These are phyloP conservation scores for Penicillium egyptiacum DNA, from an alignment of 495 filamentous ascomycete genomes.

Conservation along the genomic window DNA sequence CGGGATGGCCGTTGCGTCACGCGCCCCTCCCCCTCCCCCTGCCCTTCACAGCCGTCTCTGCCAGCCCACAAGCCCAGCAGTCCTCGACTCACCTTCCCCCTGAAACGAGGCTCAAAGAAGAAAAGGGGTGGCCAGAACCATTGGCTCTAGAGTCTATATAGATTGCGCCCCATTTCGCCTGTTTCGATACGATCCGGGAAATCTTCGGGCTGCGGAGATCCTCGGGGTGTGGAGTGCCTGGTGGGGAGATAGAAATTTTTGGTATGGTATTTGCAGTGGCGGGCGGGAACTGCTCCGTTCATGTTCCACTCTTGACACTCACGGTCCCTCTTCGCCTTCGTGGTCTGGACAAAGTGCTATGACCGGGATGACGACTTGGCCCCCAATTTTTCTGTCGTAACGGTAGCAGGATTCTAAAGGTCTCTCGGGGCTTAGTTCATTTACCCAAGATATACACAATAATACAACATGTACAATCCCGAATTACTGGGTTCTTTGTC, in stretches of 20 bases:
- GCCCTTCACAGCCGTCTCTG: neutral
- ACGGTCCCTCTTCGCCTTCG: neutral
- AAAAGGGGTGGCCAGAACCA: neutral
- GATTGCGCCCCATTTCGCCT: neutral
- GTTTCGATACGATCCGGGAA: neutral
- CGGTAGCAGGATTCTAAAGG: too few relatives aligned
- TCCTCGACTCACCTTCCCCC: conserved; percentile 1
- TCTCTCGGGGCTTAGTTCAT: too few relatives aligned
- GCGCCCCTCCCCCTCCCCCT: neutral
- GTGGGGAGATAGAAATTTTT: conserved; percentile 3
- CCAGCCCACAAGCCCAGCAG: neutral
- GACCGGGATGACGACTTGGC: too few relatives aligned
- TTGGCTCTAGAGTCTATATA: neutral
- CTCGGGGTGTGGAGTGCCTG: neutral
- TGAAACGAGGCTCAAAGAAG: conserved; percentile 10
- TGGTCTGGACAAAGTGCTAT: too few relatives aligned
- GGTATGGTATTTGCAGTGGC: conserved; percentile 17
- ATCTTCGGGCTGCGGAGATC: neutral
- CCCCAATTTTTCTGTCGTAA: too few relatives aligned
- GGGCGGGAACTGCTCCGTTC: conserved; percentile 5
- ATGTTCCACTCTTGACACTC: conserved; percentile 8
- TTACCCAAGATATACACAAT: too few relatives aligned
- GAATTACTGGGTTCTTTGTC: conserved; percentile 10
- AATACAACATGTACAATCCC: neutral
- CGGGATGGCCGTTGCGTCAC: conserved; percentile 4